These are phyloP conservation scores for Dryas integrifolia DNA, from an alignment of 331 rosid species.

Conservation along the genomic window DNA sequence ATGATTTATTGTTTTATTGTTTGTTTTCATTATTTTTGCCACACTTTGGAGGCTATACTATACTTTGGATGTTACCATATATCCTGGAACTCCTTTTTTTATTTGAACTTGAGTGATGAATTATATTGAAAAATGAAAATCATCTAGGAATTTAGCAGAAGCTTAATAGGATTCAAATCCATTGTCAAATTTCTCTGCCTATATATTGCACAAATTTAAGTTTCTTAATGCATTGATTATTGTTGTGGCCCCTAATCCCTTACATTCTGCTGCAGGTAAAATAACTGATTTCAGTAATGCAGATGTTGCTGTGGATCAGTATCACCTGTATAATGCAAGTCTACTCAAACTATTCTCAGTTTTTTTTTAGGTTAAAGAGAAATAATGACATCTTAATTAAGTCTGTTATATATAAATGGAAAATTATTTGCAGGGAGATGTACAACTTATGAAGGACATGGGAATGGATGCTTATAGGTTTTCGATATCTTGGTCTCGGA, in stretches of 20 bases:
- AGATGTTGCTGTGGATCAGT: conserved; percentile 80
- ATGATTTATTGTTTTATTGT: not conserved
- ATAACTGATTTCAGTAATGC: conserved; percentile 69
- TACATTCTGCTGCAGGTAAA: conserved; percentile 49
- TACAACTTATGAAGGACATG: conserved; percentile 81
- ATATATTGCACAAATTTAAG: not conserved
- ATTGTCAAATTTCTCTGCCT: not conserved
- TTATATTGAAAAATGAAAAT: not conserved
- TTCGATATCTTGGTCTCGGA: conserved; percentile 91
- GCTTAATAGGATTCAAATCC: not conserved
- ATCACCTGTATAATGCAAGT: conserved; percentile 64
- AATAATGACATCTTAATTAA: not conserved
- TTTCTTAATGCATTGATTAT: not conserved
- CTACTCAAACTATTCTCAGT: not conserved
- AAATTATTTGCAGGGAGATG: conserved; percentile 55
- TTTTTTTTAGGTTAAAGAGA: not conserved
- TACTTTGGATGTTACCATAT: not conserved
- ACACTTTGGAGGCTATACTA: not conserved
- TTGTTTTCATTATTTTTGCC: not conserved
- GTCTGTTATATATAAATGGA: not conserved
- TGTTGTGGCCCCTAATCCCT: not conserved
- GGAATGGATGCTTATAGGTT: conserved; percentile 90
- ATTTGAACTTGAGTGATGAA: too few species aligned
- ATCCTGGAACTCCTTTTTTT: too few species aligned
- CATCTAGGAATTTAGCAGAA: not conserved